Conservation (phyloP, 805 yeast species). For the Pichia manshurica region DNA sequence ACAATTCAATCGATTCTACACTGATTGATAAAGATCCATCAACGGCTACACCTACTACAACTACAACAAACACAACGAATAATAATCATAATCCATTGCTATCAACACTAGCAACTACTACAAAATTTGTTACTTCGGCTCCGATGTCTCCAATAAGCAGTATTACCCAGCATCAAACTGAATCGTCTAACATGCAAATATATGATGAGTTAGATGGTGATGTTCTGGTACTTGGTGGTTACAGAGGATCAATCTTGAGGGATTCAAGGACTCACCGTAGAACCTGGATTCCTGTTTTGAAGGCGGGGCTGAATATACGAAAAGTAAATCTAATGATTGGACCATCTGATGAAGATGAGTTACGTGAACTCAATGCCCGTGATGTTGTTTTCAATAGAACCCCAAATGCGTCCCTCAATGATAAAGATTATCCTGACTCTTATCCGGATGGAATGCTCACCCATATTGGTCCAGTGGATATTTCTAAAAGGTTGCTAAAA, state of each 20-base stretch:
- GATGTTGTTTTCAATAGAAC: conserved; percentile 21
- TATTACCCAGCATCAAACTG: not conserved
- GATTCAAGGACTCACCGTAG: conserved; percentile 59
- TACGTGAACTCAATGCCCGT: conserved; percentile 33
- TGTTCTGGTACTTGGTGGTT: conserved; percentile 79
- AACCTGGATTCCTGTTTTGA: conserved; percentile 77
- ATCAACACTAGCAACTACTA: not conserved
- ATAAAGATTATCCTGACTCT: conserved; percentile 26
- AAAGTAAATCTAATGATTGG: conserved; percentile 69
- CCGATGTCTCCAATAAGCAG: conserved; percentile 9
- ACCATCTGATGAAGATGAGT: conserved; percentile 66
- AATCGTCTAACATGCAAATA: conserved; percentile 33
- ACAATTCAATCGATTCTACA: not conserved
- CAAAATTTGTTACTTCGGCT: not conserved
- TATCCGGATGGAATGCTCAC: conserved; percentile 73
- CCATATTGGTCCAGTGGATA: conserved; percentile 84
- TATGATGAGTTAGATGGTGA: conserved; percentile 69
- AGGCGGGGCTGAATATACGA: conserved; percentile 73
- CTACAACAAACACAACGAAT: not conserved
- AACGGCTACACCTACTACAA: not conserved
- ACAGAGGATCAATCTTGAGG: conserved; percentile 73
- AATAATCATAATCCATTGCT: not conserved
- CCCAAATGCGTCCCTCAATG: not conserved
- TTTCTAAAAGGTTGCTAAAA: conserved; percentile 55
- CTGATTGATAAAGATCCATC: not conserved